Conservation (phyloP, 306 rosid species). For the Argentina anserina region DNA sequence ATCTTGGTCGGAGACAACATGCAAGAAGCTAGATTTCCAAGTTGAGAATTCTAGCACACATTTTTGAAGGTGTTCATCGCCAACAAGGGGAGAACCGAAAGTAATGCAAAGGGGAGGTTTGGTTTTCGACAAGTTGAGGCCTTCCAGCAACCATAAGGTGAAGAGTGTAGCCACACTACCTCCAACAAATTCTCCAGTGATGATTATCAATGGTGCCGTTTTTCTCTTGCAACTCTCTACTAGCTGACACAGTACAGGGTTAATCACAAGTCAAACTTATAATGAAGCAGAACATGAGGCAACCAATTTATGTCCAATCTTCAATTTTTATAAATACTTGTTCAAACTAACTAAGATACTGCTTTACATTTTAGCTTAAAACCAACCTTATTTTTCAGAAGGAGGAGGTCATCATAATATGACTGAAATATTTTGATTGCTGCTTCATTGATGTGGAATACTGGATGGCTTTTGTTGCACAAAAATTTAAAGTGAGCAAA, state of each 20-base stretch:
- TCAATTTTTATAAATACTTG: background rate
- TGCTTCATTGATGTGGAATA: conserved; percentile 33
- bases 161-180: conserved; percentile 74
- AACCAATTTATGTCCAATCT: background rate
- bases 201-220: conserved; percentile 35
- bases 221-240: background rate
- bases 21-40: conserved; percentile 37
- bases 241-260: conserved; percentile 21
- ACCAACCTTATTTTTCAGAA: conserved; percentile 35
- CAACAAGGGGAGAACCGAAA: conserved; percentile 64
- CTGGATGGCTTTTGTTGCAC: conserved; percentile 10
- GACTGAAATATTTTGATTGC: conserved; percentile 26
- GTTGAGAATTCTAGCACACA: conserved; percentile 36
- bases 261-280: background rate
- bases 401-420: background rate
- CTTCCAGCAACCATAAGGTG: conserved; percentile 48
- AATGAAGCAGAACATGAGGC: background rate
- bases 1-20: conserved; percentile 44
- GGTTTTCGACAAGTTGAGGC: conserved; percentile 15
- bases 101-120: conserved; percentile 70
- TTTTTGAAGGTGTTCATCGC: conserved; percentile 36
- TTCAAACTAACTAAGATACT: background rate
- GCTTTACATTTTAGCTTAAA: background rate
- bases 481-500: conserved; percentile 45
- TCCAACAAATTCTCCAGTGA: conserved; percentile 57